A percentile compares a stretch with the other conserved stretches of the same genome.
These are phyloP conservation scores for Capronia americana DNA, from an alignment of 2,329 filamentous ascomycete genomes.

Conservation along the genomic window DNA sequence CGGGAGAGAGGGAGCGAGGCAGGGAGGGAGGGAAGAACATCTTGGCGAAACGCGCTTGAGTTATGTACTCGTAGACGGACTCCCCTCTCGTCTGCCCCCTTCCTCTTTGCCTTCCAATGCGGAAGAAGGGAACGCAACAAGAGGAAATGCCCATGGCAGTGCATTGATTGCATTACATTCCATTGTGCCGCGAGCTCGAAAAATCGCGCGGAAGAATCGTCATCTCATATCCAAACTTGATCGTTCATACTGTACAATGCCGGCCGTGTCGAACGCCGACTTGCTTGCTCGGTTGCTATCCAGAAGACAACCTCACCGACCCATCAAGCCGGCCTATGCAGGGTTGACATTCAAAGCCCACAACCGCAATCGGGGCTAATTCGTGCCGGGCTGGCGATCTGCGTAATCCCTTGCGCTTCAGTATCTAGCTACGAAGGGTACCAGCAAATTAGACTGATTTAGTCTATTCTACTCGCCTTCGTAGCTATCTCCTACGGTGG, in stretches of 20 bases:
- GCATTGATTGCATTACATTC: not conserved
- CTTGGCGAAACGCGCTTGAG: no score
- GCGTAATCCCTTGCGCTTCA: not conserved
- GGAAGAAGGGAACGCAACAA: not conserved
- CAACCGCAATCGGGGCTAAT: not conserved
- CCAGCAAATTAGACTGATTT: not conserved
- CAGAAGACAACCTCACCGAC: not conserved
- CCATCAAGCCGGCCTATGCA: not conserved
- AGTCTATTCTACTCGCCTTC: constrained; percentile 36
- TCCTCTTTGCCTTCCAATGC: not conserved
- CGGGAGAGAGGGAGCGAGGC: no score
- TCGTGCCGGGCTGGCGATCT: not conserved
- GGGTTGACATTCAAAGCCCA: not conserved
- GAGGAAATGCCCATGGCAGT: not conserved
- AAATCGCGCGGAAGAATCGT: not conserved
- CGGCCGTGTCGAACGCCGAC: not conserved
- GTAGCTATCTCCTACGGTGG: constrained; percentile 41
- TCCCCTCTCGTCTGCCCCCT: not conserved
- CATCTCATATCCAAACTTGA: constrained; percentile 5
- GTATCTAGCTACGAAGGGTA: not conserved
- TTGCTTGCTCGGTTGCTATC: not conserved
- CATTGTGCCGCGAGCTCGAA: not conserved
- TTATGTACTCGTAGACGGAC: not conserved
- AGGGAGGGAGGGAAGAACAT: no score
- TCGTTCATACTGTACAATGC: not conserved